Evolutionary conservation across 2,329 filamentous ascomycete species (phyloP), one percentile per base, ranked within the genome.

Genomic region (Volutella citrinella): DNA sequence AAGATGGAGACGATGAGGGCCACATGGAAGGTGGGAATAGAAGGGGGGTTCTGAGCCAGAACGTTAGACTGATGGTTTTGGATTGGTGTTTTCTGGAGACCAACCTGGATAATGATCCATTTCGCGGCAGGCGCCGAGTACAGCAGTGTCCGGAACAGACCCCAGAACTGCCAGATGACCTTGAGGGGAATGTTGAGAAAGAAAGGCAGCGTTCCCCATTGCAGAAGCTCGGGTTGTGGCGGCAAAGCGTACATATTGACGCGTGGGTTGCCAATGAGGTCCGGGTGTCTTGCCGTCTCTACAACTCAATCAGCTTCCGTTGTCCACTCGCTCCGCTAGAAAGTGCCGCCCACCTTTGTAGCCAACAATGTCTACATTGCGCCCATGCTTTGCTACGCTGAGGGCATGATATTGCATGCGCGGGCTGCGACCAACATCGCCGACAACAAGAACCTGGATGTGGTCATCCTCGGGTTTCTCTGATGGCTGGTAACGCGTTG

Each of bases 321-420:
- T n/a, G n/a, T n/a, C n/a, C n/a, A n/a, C n/a, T n/a, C n/a, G n/a
- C n/a, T n/a, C n/a, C n/a, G n/a, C n/a, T n/a, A n/a, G n/a, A n/a
- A n/a, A n/a, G n/a, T 26, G 11, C 23, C 10, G 16, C 43, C 29
- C 27, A 90, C 88, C 87, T 57, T 83, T 72, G 58, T 96, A 97
- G 27, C 91, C 93, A 49, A 98, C 82, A 10, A 98, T 68, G 57
- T 91, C 82, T 14, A 96, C 91, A 20, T 74, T 73, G 7, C 81
- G 84, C 16, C 87, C 87, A 55, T 89, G 81, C 52, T 82, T 85
- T 24, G 88, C 87, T 53, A 97, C 81, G 59, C 91, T 97, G 49
- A 95, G 70, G 14, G 91, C 91, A 74, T 98, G 93, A 54, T 98
- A 97, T 57, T 97, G 90, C 91, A 98, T 98, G 36, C 93, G 87